These are phyloP conservation scores for Sesbania bispinosa DNA, from an alignment of 306 rosid species.

Conservation along the genomic window DNA sequence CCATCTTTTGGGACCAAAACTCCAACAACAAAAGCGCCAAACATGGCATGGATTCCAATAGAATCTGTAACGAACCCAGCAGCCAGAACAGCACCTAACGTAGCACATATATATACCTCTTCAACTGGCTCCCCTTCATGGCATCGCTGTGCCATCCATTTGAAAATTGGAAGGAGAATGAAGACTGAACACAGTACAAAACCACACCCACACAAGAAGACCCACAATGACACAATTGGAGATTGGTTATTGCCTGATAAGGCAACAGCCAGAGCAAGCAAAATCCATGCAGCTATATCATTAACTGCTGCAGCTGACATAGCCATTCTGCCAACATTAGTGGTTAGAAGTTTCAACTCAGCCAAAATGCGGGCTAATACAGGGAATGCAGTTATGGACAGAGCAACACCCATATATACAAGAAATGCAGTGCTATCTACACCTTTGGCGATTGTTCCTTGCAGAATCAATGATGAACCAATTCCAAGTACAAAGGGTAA, in stretches of 20 bases:
- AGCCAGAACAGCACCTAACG: conserved; percentile 64
- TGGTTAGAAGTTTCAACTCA: conserved; percentile 85
- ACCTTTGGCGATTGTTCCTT: conserved; percentile 61
- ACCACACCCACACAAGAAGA: conserved; percentile 57
- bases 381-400: conserved; percentile 89
- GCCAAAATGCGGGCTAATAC: conserved; percentile 88
- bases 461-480: conserved; percentile 67
- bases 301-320: conserved; percentile 97
- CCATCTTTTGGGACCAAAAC: conserved; percentile 74
- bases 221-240: conserved; percentile 73
- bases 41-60: conserved; percentile 92
- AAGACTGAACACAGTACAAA: conserved; percentile 46
- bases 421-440: conserved; percentile 51
- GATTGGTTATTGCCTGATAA: conserved; percentile 60
- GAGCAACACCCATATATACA: conserved; percentile 90
- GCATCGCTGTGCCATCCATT: conserved; percentile 60
- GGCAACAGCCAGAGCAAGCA: conserved; percentile 86
- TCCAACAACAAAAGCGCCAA: conserved; percentile 85
- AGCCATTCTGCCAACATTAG: conserved; percentile 69
- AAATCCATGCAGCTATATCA: conserved; percentile 89
- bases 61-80: conserved; percentile 77
- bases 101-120: conserved; percentile 66
- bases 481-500: conserved; percentile 79
- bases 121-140: conserved; percentile 70
- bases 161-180: conserved; percentile 56